These are phyloP conservation scores for Cercospora sp. DNA, from an alignment of 2,329 filamentous ascomycete genomes.

Conservation along the genomic window DNA sequence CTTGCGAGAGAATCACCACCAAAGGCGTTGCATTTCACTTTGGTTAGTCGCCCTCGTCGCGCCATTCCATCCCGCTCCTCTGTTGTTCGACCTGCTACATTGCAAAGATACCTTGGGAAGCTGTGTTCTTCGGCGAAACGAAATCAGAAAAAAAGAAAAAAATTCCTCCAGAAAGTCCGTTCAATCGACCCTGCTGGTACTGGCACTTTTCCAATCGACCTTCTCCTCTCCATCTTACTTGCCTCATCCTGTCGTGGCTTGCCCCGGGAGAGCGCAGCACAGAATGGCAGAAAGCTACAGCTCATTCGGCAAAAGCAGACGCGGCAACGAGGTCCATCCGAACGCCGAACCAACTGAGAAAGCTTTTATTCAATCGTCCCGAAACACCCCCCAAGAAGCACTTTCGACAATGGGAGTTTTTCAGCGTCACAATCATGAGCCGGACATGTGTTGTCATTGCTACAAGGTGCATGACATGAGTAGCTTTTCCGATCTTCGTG, in stretches of 20 bases:
- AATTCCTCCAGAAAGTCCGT: not conserved
- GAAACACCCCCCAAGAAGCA: not conserved
- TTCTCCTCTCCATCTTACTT: constrained; percentile 37
- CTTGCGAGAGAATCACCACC: constrained; percentile 21
- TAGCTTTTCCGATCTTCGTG: constrained; percentile 36
- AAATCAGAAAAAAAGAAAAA: not conserved
- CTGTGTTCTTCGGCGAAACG: not conserved
- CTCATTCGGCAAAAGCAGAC: constrained; percentile 33
- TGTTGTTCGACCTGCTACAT: constrained; percentile 39
- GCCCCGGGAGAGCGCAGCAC: constrained; percentile 29
- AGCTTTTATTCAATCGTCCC: not conserved
- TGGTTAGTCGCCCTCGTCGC: constrained; percentile 35
- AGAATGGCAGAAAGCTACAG: constrained; percentile 29
- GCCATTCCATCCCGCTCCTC: constrained; percentile 49
- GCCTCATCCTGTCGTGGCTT: constrained; percentile 36
- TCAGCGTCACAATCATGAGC: constrained; percentile 26
- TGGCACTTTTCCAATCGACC: constrained; percentile 6
- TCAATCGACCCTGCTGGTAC: not conserved
- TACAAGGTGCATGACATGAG: constrained; percentile 35
- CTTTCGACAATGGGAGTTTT: not conserved
- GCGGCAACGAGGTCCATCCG: constrained; percentile 12
- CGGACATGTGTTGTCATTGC: constrained; percentile 40
- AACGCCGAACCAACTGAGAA: not conserved
- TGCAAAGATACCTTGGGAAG: constrained; percentile 37
- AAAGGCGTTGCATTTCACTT: constrained; percentile 37